Base-by-base conservation (phyloP, 225 moss, liverwort and hornwort species). In the Takakia lepidozioides region DNA sequence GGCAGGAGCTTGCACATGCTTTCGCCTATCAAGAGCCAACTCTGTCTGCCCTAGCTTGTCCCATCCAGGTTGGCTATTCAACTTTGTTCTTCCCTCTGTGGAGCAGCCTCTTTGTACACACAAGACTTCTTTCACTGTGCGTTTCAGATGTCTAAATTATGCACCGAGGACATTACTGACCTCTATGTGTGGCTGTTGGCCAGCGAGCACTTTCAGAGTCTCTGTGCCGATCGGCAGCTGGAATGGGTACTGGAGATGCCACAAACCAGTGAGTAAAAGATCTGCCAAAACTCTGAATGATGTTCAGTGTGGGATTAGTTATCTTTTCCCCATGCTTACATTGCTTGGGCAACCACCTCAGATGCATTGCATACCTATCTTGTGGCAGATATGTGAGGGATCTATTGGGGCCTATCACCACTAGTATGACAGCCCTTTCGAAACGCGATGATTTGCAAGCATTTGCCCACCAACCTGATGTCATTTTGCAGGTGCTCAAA, bases 1-100 rank as follows among this genome's bases (percentile, higher is more conserved):
- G 98, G 98, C 98, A 87, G 72, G 91, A 91, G 81, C 83, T 98
- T 54, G 98, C 98, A 54, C 91, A 91, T 63, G 87, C 98, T 19
- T 98, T 98, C 62, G 98, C 98, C 28, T 98, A 75, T 48, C 98
- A 98, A 49, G 87, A 91, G 57, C 72, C 78, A 46, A 75, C 87
- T 48, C 67, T 98, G 60, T 70, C 75, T 56, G 65, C 67, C 29
- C 87, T 98, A 47, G 80, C 85, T 32, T 85, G 83, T 70, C 74
- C 91, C 26, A 87, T 91, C 57, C 95, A 95, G 95, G 93, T 93
- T 43, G 37, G 64, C 20, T 50, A n/a, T 27, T 39, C 11, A 1
- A 16, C 24, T 9, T 25, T 19, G 15, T 46, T 19, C 54, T 6
- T 11, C 3, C 29, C 24, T 15, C 22, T 24, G 3, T 41, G 36